Conservation (phyloP, 2,329 filamentous ascomycete genomes). For the Fusarium subglutinans region DNA sequence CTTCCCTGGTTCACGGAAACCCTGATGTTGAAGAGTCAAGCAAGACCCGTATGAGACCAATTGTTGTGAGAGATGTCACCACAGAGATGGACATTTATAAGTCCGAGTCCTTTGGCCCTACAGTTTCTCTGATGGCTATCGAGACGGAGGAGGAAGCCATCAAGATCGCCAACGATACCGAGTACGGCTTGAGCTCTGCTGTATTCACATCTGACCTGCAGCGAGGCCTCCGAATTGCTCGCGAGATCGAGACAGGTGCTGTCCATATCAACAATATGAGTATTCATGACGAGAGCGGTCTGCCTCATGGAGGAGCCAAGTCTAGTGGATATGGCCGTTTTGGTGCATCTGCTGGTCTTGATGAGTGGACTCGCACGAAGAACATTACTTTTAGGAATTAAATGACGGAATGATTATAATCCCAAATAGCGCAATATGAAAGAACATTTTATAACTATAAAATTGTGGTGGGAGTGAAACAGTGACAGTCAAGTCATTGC, state of each 20-base stretch:
- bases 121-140: conserved; percentile 72
- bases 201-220: conserved; percentile 78
- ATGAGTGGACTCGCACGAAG: conserved; percentile 72
- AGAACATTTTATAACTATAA: neutral
- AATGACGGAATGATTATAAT: neutral
- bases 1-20: conserved; percentile 56
- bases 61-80: conserved; percentile 72
- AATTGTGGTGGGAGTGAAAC: no score
- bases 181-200: conserved; percentile 77
- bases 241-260: conserved; percentile 71
- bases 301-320: conserved; percentile 75
- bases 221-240: conserved; percentile 67
- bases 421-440: neutral
- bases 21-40: conserved; percentile 45
- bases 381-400: conserved; percentile 65
- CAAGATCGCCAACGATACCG: conserved; percentile 79
- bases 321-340: conserved; percentile 72
- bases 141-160: conserved; percentile 78
- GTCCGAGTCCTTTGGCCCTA: conserved; percentile 81
- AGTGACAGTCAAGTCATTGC: no score
- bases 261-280: conserved; percentile 75
- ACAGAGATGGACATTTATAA: conserved; percentile 77
- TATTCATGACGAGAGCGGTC: conserved; percentile 69
- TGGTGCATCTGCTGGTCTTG: conserved; percentile 60
- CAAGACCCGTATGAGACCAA: conserved; percentile 63